Evolutionary conservation across 2,329 filamentous ascomycete genomes (phyloP), one percentile per base, ranked within the genome.

Genomic region (Neofusicoccum cordaticola): DNA sequence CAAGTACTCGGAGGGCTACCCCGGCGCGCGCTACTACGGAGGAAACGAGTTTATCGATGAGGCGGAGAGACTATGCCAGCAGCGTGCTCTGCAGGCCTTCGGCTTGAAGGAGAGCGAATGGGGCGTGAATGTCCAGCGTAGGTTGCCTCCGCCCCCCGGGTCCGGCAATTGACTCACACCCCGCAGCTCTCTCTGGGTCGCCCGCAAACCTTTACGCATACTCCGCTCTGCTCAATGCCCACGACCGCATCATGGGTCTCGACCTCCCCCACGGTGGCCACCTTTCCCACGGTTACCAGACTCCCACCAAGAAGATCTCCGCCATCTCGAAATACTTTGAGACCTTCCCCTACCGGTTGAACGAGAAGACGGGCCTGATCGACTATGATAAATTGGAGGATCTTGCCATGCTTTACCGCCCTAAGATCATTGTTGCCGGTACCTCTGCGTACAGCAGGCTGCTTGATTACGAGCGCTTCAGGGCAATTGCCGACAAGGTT

Each of bases 1-100:
- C 88, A 99, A 99, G 85, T 99, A 99, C 87, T 97, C 93, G 17
- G 95, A 99, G 85, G 95, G 95, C 70, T 97, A 97, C 81, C 95
- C 95, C 71, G 95, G 95, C 78, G 95, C 95, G 73, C 90, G 95
- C 81, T 99, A 99, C 87, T 99, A 99, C 77, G 95, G 95, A 77
- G 95, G 95, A 77, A 99, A 99, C 85, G 91, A 99, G 86, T 92
- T 95, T 86, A 99, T 99, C 71, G 95, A 99, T 80, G 86, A 92
- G 81, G 93, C 97, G 74, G 95, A 99, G 86, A 86, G 91, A 71
- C 90, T 95, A 67, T 99, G 95, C 87, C 95, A 99, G 85, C 86
- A 88, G 79, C 90, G 95, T 82, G 95, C 95, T 70, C 90, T 99
- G 68, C 86, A 92, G 82, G 90, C 93, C 66, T 99, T 98, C 85